Evolutionary conservation across 495 filamentous ascomycete genomes (phyloP).

Genomic region (Podospora tetraspora): DNA sequence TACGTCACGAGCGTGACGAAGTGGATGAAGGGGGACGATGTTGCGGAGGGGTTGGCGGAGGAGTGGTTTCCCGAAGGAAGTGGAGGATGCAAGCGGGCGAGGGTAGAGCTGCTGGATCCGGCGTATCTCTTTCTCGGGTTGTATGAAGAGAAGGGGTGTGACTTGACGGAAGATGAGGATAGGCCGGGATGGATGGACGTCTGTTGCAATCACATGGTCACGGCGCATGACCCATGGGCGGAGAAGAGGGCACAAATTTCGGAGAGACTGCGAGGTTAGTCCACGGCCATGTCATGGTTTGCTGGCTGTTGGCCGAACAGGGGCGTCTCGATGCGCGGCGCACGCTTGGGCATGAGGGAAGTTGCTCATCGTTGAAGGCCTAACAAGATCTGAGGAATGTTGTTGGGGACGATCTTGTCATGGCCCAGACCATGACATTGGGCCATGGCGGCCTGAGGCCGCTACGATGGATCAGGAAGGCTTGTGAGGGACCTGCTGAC

Average conservation of each 20-base stretch:
- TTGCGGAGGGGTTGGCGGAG: not conserved
- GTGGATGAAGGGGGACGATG: not conserved
- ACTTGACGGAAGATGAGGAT: not conserved
- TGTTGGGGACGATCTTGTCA: too few relatives aligned
- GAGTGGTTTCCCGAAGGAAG: not conserved
- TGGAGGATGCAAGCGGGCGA: not conserved
- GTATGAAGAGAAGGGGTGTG: not conserved
- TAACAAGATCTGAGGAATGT: too few relatives aligned
- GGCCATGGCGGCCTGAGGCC: too few relatives aligned
- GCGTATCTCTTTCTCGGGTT: not conserved
- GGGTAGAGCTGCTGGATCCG: not conserved
- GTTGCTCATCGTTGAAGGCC: too few relatives aligned
- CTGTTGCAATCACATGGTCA: not conserved
- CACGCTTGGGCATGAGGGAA: too few relatives aligned
- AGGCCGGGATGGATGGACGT: not conserved
- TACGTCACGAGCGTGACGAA: not conserved
- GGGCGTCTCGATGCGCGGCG: too few relatives aligned
- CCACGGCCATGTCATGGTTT: too few relatives aligned
- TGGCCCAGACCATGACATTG: too few relatives aligned
- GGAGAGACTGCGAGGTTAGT: not conserved
- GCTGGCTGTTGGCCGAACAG: too few relatives aligned
- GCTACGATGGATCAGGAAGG: too few relatives aligned
- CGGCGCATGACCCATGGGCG: not conserved
- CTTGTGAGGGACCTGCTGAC: too few relatives aligned
- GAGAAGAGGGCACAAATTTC: not conserved